These are phyloP conservation scores for Aquanectria penicillioides DNA, from an alignment of 2,329 filamentous ascomycete genomes.

Conservation along the genomic window DNA sequence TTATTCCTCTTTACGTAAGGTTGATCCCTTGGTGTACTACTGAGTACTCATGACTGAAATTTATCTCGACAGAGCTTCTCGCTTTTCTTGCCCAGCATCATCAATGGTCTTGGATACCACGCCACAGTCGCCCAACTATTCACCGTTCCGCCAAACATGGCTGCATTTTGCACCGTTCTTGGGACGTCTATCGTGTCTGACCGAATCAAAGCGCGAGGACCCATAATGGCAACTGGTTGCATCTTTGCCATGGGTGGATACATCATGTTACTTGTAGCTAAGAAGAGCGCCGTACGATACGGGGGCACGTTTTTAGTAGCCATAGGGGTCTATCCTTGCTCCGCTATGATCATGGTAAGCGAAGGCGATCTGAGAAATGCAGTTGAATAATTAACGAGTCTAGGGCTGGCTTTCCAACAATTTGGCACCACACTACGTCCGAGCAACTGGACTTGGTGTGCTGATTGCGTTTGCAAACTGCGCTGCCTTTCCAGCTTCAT, in stretches of 20 bases:
- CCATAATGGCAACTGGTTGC: neutral
- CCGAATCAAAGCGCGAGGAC: neutral
- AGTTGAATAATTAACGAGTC: neutral
- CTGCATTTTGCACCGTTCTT: neutral
- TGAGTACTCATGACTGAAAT: neutral
- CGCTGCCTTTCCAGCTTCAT: conserved; percentile 3
- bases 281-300: neutral
- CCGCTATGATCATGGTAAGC: conserved; percentile 6
- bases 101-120: conserved; percentile 3
- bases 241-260: conserved; percentile 1
- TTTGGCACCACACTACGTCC: conserved; percentile 2
- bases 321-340: conserved; percentile 1
- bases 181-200: conserved; percentile 3
- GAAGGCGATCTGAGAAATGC: neutral
- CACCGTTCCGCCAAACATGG: conserved; percentile 5
- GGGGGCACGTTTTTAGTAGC: conserved; percentile 4
- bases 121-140: conserved; percentile 1
- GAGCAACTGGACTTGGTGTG: neutral
- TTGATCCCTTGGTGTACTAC: rapidly evolving
- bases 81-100: conserved; percentile 6
- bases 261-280: conserved; percentile 8
- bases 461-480: conserved; percentile 5
- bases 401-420: conserved; percentile 10
- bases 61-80: neutral
- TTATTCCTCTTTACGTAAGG: conserved; percentile 5